Base-by-base conservation (phyloP, 345 rosid species). In the Citrus maxima region DNA sequence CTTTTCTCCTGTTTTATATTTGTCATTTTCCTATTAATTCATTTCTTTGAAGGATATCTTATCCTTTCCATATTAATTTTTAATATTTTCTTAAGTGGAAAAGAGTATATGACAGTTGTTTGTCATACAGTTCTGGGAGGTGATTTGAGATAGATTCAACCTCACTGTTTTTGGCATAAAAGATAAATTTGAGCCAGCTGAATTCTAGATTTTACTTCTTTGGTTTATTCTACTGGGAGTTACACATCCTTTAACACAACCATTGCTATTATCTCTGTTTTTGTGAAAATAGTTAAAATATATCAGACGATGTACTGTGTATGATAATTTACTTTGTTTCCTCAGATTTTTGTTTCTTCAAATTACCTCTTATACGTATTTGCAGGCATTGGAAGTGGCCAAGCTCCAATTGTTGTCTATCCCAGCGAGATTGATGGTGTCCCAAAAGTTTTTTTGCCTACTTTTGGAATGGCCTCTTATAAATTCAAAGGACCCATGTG, bases 381-480 rank as follows among this genome's bases (percentile, higher is more conserved):
- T 51, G 77, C 60, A 84, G 84, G 86, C 34, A 58, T 28, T 25
- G 79, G 84, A 77, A 80, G 74, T 64, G 40, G 61, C 73, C 83
- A 74, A 22, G 78, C 79, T 70, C 86, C 81, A 51, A 27, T 77
- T 67, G 60, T 80, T 67, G 72, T 74, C 56, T 60, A 38, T 77
- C 85, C 82, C 37, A 67, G 40, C 7, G 76, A 79, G 58, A n/a
- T 70, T 10, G 81, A 77, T 58, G 81, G 78, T 35, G 74, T 77
- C 69, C 83, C 79, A 22, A 81, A 62, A 72, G 54, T 84, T 46
- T 69, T 75, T 1, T 66, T 84, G 51, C 81, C 79, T 62, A 70
- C 51, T 58, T 84, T 84, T 54, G 87, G 87, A 76, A 72, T 84
- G 80, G 82, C 81, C 28, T 79, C 79, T 14, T 83, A 84, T 38